Evolutionary conservation across 129 eudicot genomes (phyloP), one percentile per base, ranked within the genome.

Genomic region (Lactuca sativa): DNA sequence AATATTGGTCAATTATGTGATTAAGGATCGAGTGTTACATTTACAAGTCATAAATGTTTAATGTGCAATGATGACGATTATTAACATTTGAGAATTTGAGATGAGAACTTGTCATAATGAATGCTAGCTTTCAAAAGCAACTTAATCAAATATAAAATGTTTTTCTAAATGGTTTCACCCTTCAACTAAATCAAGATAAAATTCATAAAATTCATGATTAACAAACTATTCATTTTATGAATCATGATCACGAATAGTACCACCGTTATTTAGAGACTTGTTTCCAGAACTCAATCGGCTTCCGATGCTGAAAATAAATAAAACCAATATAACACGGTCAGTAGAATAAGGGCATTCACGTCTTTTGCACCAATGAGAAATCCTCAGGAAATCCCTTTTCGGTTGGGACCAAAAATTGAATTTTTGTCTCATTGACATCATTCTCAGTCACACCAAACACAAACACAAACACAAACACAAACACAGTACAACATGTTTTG

Each of bases 271-370:
- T 9, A 55, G 79, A 71, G 10, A 82, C 83, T 68, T 81, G 77
- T 68, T 73, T 85, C 92, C 95, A 87, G 64, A 87, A 81, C 59
- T 87, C 92, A 7, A 74, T 56, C 52, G 90, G 78, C 85, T 85
- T 87, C 64, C 97, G 81, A 40, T 90, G 97, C 95, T 90, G 77
- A 56, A 79, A 81, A 58, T 9, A 53, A 60, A 72, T 44, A 4
- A 7, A 40, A 66, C 15, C 56, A 64, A 64, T 47, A 44, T 0
- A 44, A 1, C 44, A 40, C 10, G 1, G 44, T 7, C 44, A 40
- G 12, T 10, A 47, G 12, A 30, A 54, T 18, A 12, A 51, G 52
- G n/a, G 62, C 56, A 36, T 25, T 2, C 9, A 44, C 14, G 14
- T 44, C 13, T 9, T 44, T 44, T 40, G 44, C 44, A 40, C 9